Base-by-base conservation (phyloP, 257 asterid species). In the Ilex asprella region DNA sequence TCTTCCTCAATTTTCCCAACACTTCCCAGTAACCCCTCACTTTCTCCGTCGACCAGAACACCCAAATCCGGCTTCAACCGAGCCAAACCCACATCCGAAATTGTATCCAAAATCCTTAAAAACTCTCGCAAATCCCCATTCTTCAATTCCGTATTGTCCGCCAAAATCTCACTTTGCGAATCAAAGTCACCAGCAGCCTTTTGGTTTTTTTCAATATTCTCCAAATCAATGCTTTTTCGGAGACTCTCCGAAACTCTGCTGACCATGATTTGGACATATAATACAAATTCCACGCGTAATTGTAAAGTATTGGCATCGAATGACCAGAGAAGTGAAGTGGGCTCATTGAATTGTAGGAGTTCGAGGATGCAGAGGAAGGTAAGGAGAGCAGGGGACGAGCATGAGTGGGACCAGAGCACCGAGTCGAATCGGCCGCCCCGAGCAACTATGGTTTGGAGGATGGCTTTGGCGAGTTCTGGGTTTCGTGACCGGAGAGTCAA, bases 221-320 rank as follows among this genome's bases (percentile, higher is more conserved):
- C 76, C 68, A 57, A 58, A 66, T 78, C 65, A 32, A 56, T 76
- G 60, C 73, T 67, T 50, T 53, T 75, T 50, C 68, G 63, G 15
- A 71, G 73, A 35, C 67, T 76, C 51, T 78, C 78, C 52, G 66
- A 54, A 64, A 83, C 87, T 72, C 78, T 79, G 60, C 75, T 78
- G 46, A 73, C 70, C 31, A 81, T 70, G 35, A 70, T 67, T 67
- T 86, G 81, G n/a, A 81, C 78, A 70, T 80, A 83, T 73, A 92
- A 60, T 83, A 89, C 69, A 64, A 92, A 89, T 66, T 92, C 98
- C 14, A 92, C 83, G n/a, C 97, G 84, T 77, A 86, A 79, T 73
- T 78, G 84, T 77, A 92, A 76, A 55, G 67, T 64, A 62, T 55
- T 63, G 52, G 79, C 76, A 67, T 81, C 87, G 64, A 92, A 92